Conservation (phyloP, 2,329 filamentous ascomycete species). For the Venturia nashicola region DNA sequence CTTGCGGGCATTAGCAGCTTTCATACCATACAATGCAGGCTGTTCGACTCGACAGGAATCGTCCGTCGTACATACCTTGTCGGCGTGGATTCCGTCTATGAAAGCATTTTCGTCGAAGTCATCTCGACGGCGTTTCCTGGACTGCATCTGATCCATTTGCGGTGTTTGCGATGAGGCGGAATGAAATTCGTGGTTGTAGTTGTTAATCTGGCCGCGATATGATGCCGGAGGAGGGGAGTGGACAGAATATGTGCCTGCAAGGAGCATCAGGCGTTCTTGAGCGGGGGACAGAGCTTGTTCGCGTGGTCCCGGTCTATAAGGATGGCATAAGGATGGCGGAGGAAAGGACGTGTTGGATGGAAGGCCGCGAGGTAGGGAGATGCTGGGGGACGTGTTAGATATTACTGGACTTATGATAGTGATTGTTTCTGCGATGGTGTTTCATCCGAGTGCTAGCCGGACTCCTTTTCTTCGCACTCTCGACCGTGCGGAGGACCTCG, state of each 20-base stretch:
- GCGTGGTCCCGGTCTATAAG: background rate
- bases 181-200: background rate
- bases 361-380: background rate
- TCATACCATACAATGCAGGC: background rate
- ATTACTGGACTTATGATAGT: background rate
- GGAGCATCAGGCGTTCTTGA: background rate
- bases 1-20: constrained; percentile 4
- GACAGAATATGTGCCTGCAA: background rate
- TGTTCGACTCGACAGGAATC: background rate
- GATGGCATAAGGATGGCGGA: background rate
- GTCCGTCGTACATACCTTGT: constrained; percentile 3
- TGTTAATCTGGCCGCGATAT: background rate
- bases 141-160: background rate
- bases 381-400: background rate
- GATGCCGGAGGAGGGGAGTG: background rate
- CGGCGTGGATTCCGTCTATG: background rate
- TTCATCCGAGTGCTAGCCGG: background rate
- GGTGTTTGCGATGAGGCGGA: background rate
- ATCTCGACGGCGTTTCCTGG: constrained; percentile 7
- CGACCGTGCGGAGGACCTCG: no score
- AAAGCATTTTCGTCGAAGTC: background rate
- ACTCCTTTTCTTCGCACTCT: no score
- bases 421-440: background rate
- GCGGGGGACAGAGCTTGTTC: background rate
- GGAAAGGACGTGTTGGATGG: background rate